Evolutionary conservation across 2,329 filamentous ascomycete genomes (phyloP).

Genomic region (Diaporthe ampelina): DNA sequence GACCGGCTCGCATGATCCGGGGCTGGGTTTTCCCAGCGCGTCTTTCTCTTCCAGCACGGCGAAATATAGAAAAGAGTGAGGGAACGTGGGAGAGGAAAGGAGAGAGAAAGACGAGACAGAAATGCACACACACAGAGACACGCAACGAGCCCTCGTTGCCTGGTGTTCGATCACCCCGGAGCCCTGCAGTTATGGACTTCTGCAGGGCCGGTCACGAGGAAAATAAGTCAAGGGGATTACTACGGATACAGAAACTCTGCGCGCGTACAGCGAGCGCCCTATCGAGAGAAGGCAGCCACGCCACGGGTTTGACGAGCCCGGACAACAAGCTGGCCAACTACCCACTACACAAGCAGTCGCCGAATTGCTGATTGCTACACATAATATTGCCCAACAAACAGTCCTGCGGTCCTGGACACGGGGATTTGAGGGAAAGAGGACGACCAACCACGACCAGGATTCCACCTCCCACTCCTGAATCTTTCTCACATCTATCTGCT

Average conservation of each 20-base stretch:
- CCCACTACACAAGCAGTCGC: background rate
- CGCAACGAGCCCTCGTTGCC: background rate
- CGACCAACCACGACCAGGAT: background rate
- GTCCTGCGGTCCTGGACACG: background rate
- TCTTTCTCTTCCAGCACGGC: background rate
- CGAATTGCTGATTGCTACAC: constrained; percentile 8
- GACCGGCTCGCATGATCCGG: background rate
- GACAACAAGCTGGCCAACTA: background rate
- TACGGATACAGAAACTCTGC: background rate
- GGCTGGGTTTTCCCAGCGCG: background rate
- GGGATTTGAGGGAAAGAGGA: background rate
- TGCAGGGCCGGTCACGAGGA: background rate
- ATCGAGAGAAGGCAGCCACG: constrained; percentile 16
- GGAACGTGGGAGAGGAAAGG: background rate
- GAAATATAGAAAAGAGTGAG: background rate
- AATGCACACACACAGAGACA: background rate
- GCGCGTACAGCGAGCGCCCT: background rate
- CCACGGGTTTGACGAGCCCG: background rate
- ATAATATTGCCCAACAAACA: constrained; percentile 22
- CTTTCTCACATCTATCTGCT: background rate
- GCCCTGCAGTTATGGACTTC: background rate
- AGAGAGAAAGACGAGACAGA: background rate
- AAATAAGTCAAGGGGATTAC: background rate
- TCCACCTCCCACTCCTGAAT: background rate
- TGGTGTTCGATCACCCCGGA: background rate